Evolutionary conservation across 2,329 filamentous ascomycete genomes (phyloP), one percentile per base, ranked within the genome.

Genomic region (Trichophyton benhamiae): DNA sequence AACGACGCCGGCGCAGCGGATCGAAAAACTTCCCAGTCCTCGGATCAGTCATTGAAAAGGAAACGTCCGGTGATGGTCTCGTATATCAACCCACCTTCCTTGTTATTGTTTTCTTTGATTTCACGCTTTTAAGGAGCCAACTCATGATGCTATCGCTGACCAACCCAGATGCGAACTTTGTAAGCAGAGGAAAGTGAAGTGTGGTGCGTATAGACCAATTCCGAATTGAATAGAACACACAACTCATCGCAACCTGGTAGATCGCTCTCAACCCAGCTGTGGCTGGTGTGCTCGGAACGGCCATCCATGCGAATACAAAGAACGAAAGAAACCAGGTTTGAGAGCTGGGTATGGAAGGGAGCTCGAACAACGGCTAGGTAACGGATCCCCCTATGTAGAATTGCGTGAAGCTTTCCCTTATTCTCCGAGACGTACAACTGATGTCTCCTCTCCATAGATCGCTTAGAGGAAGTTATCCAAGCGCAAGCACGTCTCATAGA

Each of bases 211-310:
- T 42, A 15, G 27, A 42, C 49, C 13, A 41, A 33, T 20, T 27
- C 38, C 30, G 11, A 22, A 13, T 9, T 33, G 41, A 17, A 61
- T 33, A 27, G 13, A 25, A 38, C 27, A 33, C 38, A 59, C 57
- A 38, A 3, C 33, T 38, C 33, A 38, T 9, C 33, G 2, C 17
- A 22, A 33, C n/a, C 27, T 58, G n/a, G 3, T 33, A 65, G 76
- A 83, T 67, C 79, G 81, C 61, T 75, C 76, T 38, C 80, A 83
- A 66, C 81, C 81, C 1, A 80, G 80, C n/a, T 88, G 86, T 72
- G 85, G 85, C 22, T 88, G 86, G 86, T 89, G 86, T 70, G 74
- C 82, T 58, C 82, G 85, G 58, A 87, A 88, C 71, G 80, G 81
- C 62, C 82, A 86, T 65, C 67, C 78, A 48, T 88, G 86, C 70